Evolutionary conservation across 164 flowering plant species (phyloP), one percentile per base, ranked within the genome.

Genomic region (Aristolochia contorta): DNA sequence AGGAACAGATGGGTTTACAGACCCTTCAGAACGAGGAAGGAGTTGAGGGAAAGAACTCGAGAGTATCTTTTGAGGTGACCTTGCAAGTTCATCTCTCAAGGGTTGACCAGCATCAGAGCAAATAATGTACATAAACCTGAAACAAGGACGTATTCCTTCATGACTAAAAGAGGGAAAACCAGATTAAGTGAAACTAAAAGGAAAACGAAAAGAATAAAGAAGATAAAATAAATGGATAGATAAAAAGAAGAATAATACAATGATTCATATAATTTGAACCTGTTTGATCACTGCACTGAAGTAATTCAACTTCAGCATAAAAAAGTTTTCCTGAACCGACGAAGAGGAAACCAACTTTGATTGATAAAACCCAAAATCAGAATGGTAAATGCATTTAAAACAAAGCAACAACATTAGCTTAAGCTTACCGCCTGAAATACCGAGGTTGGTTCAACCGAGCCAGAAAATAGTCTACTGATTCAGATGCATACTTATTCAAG

Each of bases 91-190:
- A 50, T 91, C 99, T 73, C 99, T 82, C 65, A 94, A 71, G n/a
- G 96, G 89, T 56, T 83, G 96, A n/a, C 99, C 99, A 75, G 90
- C 96, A 78, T 94, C 99, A 51, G 99, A 91, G 48, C 86, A 77
- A 60, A 94, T 82, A 62, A 91, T 87, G 67, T 91, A 87, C 97
- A 91, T 91, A 66, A 94, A 91, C 79, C 99, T 94, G 79, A 46
- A 65, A 37, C 43, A 37, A 37, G 12, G 43, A 37, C 12, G 12
- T 8, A 37, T 37, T 37, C 43, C 43, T 37, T 37, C 43, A 10
- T 37, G 12, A 37, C 10, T 37, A 37, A 37, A 37, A 37, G 43
- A 37, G 43, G 12, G 43, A 37, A 37, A 37, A 37, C 12, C 12
- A 37, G 43, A 37, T 37, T 8, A 37, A 37, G 12, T 3, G 12